These are phyloP conservation scores for Fremontodendron californicum DNA, from an alignment of 345 rosid species.

Conservation along the genomic window DNA sequence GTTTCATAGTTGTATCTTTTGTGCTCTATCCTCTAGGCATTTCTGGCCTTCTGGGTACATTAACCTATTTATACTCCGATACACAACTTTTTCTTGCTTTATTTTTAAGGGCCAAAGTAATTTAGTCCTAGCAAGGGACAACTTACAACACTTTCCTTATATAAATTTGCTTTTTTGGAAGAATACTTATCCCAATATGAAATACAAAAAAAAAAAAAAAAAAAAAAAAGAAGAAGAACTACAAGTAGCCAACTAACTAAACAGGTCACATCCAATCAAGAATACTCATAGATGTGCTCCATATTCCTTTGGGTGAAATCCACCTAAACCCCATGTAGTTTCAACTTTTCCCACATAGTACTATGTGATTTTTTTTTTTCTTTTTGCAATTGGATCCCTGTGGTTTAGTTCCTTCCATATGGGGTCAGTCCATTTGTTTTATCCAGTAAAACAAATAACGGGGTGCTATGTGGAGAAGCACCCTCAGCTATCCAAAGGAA, in stretches of 20 bases:
- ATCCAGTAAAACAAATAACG: neutral
- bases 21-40: neutral
- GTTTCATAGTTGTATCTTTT: neutral
- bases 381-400: neutral
- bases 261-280: neutral
- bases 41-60: neutral
- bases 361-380: neutral
- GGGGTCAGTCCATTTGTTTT: neutral
- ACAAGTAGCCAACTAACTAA: neutral
- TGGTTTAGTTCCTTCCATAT: neutral
- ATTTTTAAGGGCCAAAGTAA: neutral
- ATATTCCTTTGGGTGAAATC: neutral
- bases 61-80: neutral
- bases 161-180: neutral
- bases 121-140: neutral
- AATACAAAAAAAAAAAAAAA: too few species aligned
- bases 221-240: neutral
- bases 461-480: neutral
- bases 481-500: neutral
- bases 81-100: neutral
- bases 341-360: neutral
- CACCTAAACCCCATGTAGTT: neutral
- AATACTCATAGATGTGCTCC: neutral
- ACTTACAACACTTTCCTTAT: neutral
- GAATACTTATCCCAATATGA: neutral